Evolutionary conservation across 179 eudicot genomes (phyloP).

Genomic region (Actinidia arguta): DNA sequence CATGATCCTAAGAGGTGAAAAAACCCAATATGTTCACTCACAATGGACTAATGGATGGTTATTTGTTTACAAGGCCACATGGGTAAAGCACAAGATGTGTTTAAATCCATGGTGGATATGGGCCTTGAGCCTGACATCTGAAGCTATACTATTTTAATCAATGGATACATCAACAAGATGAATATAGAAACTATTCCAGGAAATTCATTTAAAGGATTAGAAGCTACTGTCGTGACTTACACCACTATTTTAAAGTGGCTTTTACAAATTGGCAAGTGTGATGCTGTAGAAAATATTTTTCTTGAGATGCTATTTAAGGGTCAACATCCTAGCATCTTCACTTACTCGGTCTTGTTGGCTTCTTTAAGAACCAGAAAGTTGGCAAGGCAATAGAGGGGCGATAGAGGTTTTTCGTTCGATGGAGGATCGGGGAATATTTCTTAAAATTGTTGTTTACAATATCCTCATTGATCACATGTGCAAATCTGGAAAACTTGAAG

Average conservation of each 20-base stretch:
- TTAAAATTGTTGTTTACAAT: neutral
- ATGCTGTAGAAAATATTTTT: neutral
- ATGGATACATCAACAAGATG: too few relatives aligned
- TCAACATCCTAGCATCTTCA: neutral
- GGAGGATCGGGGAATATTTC: neutral
- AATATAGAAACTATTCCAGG: too few relatives aligned
- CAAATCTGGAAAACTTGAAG: slow-evolving; percentile 4
- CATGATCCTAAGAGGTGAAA: slow-evolving; percentile 13
- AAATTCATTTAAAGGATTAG: slow-evolving; percentile 9
- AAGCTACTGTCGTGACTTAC: slow-evolving; percentile 1
- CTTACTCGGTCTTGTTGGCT: slow-evolving; percentile 16
- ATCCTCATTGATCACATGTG: slow-evolving; percentile 21
- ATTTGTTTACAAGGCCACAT: neutral
- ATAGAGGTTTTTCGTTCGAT: slow-evolving; percentile 7
- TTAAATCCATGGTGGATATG: too few relatives aligned
- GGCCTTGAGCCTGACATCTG: too few relatives aligned
- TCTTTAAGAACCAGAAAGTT: slow-evolving; percentile 10
- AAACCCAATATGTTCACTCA: neutral
- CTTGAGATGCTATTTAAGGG: slow-evolving; percentile 7
- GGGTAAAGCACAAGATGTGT: too few relatives aligned
- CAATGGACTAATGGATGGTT: neutral
- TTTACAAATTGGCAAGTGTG: neutral
- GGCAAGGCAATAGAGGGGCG: slow-evolving; percentile 17
- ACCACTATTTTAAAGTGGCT: neutral
- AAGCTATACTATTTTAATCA: too few relatives aligned